Conservation (phyloP, 345 rosid species). For the Citrus inodora region DNA sequence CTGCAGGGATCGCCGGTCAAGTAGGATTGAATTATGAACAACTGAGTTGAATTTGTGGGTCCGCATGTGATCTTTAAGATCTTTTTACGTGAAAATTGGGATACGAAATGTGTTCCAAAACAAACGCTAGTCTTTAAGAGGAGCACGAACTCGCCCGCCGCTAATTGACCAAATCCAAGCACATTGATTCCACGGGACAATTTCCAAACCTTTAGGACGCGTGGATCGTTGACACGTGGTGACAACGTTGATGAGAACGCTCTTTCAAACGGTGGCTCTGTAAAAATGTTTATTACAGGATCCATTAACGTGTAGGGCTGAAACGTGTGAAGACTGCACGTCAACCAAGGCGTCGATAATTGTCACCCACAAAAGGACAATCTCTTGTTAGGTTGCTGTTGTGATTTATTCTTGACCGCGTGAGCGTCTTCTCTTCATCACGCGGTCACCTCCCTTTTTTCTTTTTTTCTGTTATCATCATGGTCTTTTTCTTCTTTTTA, state of each 20-base stretch:
- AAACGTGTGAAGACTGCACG: neutral
- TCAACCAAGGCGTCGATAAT: neutral
- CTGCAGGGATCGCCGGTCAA: too few relatives aligned
- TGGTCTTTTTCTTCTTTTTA: neutral
- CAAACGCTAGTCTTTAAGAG: neutral
- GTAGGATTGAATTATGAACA: too few relatives aligned
- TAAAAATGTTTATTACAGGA: too few relatives aligned
- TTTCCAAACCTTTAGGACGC: neutral
- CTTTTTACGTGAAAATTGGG: too few relatives aligned
- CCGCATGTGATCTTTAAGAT: too few relatives aligned
- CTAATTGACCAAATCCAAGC: neutral
- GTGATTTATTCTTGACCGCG: neutral
- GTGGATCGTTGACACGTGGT: neutral
- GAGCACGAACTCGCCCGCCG: neutral
- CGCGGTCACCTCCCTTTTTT: neutral
- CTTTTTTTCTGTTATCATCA: neutral
- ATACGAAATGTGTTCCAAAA: neutral
- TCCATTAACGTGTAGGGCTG: neutral
- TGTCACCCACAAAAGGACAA: neutral
- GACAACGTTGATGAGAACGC: too few relatives aligned
- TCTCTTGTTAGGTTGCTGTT: neutral
- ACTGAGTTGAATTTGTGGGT: too few relatives aligned
- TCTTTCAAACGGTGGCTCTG: too few relatives aligned
- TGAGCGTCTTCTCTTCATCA: neutral
- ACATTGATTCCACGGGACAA: neutral